Conservation (phyloP, 208 protist genomes). For the Acanthamoeba culbertsoni region DNA sequence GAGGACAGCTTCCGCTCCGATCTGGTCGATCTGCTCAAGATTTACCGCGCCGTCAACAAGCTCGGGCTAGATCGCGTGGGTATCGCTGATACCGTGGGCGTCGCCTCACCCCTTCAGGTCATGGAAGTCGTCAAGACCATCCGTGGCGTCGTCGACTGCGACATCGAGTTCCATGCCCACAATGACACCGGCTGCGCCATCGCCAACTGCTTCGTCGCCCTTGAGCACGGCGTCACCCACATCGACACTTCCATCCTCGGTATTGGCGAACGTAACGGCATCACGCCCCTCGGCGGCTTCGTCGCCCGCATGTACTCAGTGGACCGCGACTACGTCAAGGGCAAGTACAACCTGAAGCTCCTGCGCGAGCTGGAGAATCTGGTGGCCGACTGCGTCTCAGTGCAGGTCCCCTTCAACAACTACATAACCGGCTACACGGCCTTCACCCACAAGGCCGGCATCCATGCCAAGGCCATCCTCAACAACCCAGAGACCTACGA, state of each 20-base stretch:
- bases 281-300: slow-evolving; percentile 82
- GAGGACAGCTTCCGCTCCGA: slow-evolving; percentile 84
- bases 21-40: slow-evolving; percentile 73
- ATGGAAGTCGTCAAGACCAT: slow-evolving; percentile 63
- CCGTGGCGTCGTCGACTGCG: slow-evolving; percentile 45
- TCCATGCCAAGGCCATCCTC: slow-evolving; percentile 81
- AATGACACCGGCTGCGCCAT: slow-evolving; percentile 84
- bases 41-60: slow-evolving; percentile 79
- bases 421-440: slow-evolving; percentile 83
- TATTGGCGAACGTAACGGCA: slow-evolving; percentile 86
- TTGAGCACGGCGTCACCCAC: slow-evolving; percentile 82
- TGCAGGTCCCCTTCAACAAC: slow-evolving; percentile 86
- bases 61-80: slow-evolving; percentile 80
- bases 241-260: slow-evolving; percentile 84
- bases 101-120: slow-evolving; percentile 80
- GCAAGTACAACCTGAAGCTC: slow-evolving; percentile 75
- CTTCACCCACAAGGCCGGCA: slow-evolving; percentile 87
- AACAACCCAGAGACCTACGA: slow-evolving; percentile 64
- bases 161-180: slow-evolving; percentile 82
- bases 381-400: slow-evolving; percentile 72
- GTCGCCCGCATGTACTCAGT: slow-evolving; percentile 83
- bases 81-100: slow-evolving; percentile 83
- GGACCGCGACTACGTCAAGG: slow-evolving; percentile 74
- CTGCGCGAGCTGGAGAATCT: slow-evolving; percentile 79
- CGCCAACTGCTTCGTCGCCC: slow-evolving; percentile 78